Evolutionary conservation across 176 grass and related monocot genomes (phyloP), one percentile per base, ranked within the genome.

Genomic region (Musa troglodytarum): DNA sequence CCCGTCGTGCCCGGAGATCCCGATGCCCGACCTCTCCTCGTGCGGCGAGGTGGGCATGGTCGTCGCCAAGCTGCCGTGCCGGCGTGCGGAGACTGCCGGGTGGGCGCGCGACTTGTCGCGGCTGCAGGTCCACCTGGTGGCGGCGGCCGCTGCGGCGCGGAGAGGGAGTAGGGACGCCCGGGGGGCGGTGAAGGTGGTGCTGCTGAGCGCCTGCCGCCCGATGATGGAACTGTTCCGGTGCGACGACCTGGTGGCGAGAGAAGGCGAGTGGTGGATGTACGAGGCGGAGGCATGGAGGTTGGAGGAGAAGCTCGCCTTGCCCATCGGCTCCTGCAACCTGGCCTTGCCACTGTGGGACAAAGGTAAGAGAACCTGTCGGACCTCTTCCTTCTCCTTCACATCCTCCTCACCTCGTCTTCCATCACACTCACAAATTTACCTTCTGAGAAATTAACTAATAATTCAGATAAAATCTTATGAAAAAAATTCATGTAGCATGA

Each of bases 181-280:
- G 1, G 53, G 53, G 11, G 11, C 13, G 53, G 53, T 54, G 82
- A 85, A 82, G 55, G 84, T 98, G 24, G 81, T 88, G 76, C 72
- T 93, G 57, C 80, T 76, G 19, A 85, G 85, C 74, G 75, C 73
- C 74, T 97, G 93, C 75, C 77, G 78, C 65, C 93, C 93, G 28
- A 97, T 97, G 93, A 90, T 82, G 87, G 89, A 92, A 76, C 55
- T 96, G 74, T 96, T 96, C 83, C 87, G 83, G 16, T 96, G 92
- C 72, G 87, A 88, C 65, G 92, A 96, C 54, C 28, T 28, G 13
- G 89, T 86, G 72, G 77, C 58, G 5, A 75, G 78, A 75, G 87
- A 92, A n/a, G 87, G 87, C 1, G 64, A 80, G 8, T 92, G 89
- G 92, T 86, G 87, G 89, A 88, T 96, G 87, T 90, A 90, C 53